Base-by-base conservation (phyloP, 805 yeast species). In the Hanseniaspora nectarophila region DNA sequence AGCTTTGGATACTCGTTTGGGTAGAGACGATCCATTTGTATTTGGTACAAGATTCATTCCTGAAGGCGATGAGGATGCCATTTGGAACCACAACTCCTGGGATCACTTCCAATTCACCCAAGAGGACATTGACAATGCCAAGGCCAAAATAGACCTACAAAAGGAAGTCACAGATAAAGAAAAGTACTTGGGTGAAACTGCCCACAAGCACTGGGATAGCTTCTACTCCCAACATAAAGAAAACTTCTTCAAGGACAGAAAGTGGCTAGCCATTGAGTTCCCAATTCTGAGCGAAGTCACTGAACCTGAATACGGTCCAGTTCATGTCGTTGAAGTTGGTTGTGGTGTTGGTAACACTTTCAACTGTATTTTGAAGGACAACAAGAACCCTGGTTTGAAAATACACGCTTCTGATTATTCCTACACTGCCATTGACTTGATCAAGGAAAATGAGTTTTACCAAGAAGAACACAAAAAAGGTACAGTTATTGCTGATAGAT, bases 321-420 rank as follows among this genome's bases (percentile, higher is more conserved):
- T 74, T 21, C 78, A 81, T 3, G 82, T 92, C 32, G 73, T 92
- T 52, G 98, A 92, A 66, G 82, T 92, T 44, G 98, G 98, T 3
- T 92, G 98, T 69, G 98, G 98, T 53, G 97, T 96, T 5, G 98
- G 98, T 10, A 92, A 92, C 66, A 92, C 98, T 0, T 76, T 92
- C 71, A 92, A 83, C 65, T 98, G 98, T 4, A 81, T 92, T 20
- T 69, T 92, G 54, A 75, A 75, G 52, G 88, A 83, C 59, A 92
- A 92, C 64, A 73, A 85, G 64, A 92, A 92, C 67, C 80, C 81
- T n/a, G 67, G 80, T 26, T 69, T 92, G 49, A 74, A 70, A 58
- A 77, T 92, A 7, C 74, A 78, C 51, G 98, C 95, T 2, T 92
- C 88, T 46, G 98, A 92, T 67, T 92, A 84, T 64, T 83, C 94